A percentile compares a stretch with the other conserved stretches of the same genome.
These are phyloP conservation scores for Aspergillus avenaceus DNA, from an alignment of 495 filamentous ascomycete species.

Conservation along the genomic window DNA sequence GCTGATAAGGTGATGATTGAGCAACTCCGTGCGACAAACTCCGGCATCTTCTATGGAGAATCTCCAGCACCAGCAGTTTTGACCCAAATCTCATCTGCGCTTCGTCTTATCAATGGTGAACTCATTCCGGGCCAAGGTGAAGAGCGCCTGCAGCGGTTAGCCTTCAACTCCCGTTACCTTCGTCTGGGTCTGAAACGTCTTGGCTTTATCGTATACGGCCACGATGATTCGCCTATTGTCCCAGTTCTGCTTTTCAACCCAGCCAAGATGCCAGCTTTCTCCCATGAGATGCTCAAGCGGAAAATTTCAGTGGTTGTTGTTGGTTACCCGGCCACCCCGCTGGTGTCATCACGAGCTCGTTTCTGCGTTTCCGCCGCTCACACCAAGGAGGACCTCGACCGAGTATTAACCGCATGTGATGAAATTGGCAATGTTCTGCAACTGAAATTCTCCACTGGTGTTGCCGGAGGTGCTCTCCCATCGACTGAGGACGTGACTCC, in stretches of 20 bases:
- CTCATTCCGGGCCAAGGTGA: conserved; percentile 87
- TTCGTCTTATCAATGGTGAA: conserved; percentile 86
- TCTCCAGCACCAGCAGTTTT: conserved; percentile 81
- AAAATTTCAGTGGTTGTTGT: conserved; percentile 99
- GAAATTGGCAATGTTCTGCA: conserved; percentile 89
- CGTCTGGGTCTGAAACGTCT: conserved; percentile 94
- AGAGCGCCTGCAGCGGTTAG: conserved; percentile 90
- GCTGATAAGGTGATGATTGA: conserved; percentile 89
- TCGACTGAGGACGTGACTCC: conserved; percentile 62
- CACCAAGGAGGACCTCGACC: conserved; percentile 96
- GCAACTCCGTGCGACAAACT: conserved; percentile 80
- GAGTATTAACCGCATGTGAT: conserved; percentile 83
- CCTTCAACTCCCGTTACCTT: conserved; percentile 98
- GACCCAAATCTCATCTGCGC: conserved; percentile 78
- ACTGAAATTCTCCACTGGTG: conserved; percentile 90
- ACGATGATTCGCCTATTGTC: conserved; percentile 97
- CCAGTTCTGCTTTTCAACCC: conserved; percentile 92
- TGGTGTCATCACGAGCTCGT: conserved; percentile 87
- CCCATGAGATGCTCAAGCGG: conserved; percentile 93
- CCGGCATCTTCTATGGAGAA: conserved; percentile 84
- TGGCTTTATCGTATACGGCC: conserved; percentile 92
- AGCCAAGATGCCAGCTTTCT: conserved; percentile 96
- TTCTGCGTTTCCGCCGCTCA: conserved; percentile 96
- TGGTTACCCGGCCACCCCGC: conserved; percentile 94
- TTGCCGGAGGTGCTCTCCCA: conserved; percentile 81